A percentile compares a stretch with the other conserved stretches of the same genome.
phyloP scores from a whole-genome alignment of 768 basidiomycete genomes.

The Tulasnella sp. region DNA sequence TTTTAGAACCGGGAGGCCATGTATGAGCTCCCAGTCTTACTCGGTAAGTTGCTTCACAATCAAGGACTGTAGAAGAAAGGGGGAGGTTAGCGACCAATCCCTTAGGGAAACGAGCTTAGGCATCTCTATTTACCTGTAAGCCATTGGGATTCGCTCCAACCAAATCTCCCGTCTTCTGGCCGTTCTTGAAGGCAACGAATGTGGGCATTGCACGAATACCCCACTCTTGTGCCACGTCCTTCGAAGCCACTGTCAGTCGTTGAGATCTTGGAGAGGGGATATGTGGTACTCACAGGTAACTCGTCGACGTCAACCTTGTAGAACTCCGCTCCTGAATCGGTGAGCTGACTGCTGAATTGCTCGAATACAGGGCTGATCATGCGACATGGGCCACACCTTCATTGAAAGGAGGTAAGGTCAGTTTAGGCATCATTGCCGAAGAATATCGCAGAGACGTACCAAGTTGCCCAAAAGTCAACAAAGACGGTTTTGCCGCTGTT shows the following conservation, averaged over 20 bases:
- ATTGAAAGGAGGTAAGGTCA: background rate
- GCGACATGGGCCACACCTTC: conserved; percentile 28
- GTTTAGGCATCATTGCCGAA: background rate
- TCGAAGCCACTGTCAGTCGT: background rate
- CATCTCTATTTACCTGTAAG: background rate
- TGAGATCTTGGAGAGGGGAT: background rate
- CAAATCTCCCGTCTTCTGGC: background rate
- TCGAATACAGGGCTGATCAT: conserved; percentile 30
- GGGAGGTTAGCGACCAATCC: background rate
- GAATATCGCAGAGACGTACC: background rate
- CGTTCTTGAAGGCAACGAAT: conserved; percentile 2
- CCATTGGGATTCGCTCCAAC: background rate
- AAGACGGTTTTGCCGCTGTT: conserved; percentile 1
- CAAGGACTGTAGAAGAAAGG: background rate
- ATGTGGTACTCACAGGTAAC: background rate
- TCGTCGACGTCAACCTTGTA: conserved; percentile 8
- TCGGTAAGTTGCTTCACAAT: background rate
- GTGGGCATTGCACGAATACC: background rate
- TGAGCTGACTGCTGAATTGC: conserved; percentile 18
- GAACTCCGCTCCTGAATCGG: conserved; percentile 27
- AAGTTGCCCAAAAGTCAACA: conserved; percentile 21
- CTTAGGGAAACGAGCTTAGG: background rate
- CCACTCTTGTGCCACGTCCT: background rate
- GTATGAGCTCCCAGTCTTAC: background rate
- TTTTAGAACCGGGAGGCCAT: too few species aligned